phyloP scores from a whole-genome alignment of 495 filamentous ascomycete species.

The Bryoglossum gracile region DNA sequence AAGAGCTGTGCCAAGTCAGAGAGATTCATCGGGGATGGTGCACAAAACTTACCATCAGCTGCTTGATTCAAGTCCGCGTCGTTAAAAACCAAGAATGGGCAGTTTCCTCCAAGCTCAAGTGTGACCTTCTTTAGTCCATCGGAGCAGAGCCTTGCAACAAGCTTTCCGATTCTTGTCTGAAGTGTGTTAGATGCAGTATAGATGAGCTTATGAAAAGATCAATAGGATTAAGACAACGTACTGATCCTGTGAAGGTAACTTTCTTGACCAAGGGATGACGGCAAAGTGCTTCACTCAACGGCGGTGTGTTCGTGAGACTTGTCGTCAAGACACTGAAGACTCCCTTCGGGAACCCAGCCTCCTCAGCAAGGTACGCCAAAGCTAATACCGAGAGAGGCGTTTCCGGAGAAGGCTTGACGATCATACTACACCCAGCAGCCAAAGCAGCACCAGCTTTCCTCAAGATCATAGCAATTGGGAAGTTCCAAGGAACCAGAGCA shows the following conservation, averaged over 20 bases:
- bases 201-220: background rate
- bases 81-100: constrained; percentile 67
- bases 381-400: constrained; percentile 52
- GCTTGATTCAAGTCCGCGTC: constrained; percentile 63
- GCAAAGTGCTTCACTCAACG: constrained; percentile 58
- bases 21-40: too few relatives aligned
- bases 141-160: constrained; percentile 46
- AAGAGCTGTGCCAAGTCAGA: too few relatives aligned
- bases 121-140: constrained; percentile 63
- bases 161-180: constrained; percentile 51
- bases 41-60: constrained; percentile 37
- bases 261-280: constrained; percentile 59
- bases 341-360: constrained; percentile 53
- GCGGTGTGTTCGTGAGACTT: constrained; percentile 54
- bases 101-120: constrained; percentile 69
- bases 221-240: constrained; percentile 7
- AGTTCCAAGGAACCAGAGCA: constrained; percentile 62
- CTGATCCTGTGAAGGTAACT: constrained; percentile 65
- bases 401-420: constrained; percentile 60
- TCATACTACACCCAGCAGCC: constrained; percentile 65
- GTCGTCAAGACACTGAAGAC: constrained; percentile 55
- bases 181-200: constrained; percentile 5
- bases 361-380: constrained; percentile 47
- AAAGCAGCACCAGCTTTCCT: constrained; percentile 63
- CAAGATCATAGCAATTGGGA: constrained; percentile 53